These are phyloP conservation scores for Amylocarpus encephaloides DNA, from an alignment of 2,329 filamentous ascomycete species.

Conservation along the genomic window DNA sequence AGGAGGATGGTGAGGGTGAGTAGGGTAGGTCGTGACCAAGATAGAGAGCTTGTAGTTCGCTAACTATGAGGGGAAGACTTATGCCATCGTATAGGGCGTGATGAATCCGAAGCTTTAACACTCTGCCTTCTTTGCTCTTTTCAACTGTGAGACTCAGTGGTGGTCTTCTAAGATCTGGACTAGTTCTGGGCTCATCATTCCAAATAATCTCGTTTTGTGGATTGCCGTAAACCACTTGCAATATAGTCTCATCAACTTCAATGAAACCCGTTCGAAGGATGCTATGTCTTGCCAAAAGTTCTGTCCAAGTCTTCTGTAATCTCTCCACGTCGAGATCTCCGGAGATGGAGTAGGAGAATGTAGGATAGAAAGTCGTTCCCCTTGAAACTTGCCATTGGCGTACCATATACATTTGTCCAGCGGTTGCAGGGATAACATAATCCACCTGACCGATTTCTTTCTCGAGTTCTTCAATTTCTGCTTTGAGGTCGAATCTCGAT, in stretches of 20 bases:
- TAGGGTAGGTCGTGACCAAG: slow-evolving; percentile 12
- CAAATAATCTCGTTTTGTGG: slow-evolving; percentile 31
- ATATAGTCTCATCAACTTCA: slow-evolving; percentile 43
- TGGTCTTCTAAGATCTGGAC: slow-evolving; percentile 14
- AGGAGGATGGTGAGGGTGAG: slow-evolving; percentile 5
- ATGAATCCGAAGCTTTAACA: slow-evolving; percentile 58
- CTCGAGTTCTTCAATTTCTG: slow-evolving; percentile 35
- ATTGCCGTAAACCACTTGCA: slow-evolving; percentile 55
- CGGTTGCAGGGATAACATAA: slow-evolving; percentile 57
- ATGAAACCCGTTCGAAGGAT: slow-evolving; percentile 65
- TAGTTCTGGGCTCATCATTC: slow-evolving; percentile 1
- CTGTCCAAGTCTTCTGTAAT: slow-evolving; percentile 55
- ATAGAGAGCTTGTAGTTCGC: slow-evolving; percentile 43
- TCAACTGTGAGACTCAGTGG: slow-evolving; percentile 25
- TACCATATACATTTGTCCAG: slow-evolving; percentile 78
- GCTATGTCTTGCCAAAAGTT: slow-evolving; percentile 47
- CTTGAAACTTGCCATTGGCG: slow-evolving; percentile 64
- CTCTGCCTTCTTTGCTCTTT: background rate
- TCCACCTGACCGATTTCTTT: slow-evolving; percentile 41
- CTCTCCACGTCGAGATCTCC: slow-evolving; percentile 33
- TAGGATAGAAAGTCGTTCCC: slow-evolving; percentile 66
- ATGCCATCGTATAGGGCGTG: slow-evolving; percentile 86
- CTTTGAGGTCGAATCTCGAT: slow-evolving; percentile 33
- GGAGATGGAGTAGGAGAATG: slow-evolving; percentile 56
- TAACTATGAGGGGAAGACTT: slow-evolving; percentile 61